These are phyloP conservation scores for Clonostachys rhizophaga DNA, from an alignment of 2,329 filamentous ascomycete species.

Conservation along the genomic window DNA sequence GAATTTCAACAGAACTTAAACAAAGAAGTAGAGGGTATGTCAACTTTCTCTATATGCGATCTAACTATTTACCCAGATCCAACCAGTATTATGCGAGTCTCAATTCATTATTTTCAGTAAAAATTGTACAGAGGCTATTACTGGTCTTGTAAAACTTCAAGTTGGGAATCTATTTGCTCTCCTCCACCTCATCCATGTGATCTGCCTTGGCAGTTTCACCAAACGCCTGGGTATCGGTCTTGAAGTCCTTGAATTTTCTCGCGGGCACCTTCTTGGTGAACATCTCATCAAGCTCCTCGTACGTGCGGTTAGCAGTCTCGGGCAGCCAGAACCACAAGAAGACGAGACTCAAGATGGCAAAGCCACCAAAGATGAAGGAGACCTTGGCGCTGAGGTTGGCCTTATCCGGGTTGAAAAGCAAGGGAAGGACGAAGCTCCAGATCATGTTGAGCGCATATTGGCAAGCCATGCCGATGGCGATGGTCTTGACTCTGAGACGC, in stretches of 20 bases:
- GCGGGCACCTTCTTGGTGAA: constrained; percentile 22
- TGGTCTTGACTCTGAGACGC: constrained; percentile 27
- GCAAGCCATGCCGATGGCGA: constrained; percentile 28
- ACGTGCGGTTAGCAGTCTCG: constrained; percentile 25
- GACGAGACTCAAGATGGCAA: constrained; percentile 15
- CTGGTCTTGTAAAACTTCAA: too few relatives aligned
- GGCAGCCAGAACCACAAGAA: constrained; percentile 23
- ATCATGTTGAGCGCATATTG: constrained; percentile 28
- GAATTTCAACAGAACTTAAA: too few relatives aligned
- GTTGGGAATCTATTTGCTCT: too few relatives aligned
- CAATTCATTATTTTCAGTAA: too few relatives aligned
- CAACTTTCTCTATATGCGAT: too few relatives aligned
- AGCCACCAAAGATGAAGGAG: constrained; percentile 29
- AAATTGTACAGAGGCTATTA: too few relatives aligned
- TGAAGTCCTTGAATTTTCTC: constrained; percentile 7
- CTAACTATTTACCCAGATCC: too few relatives aligned
- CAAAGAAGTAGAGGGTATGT: too few relatives aligned
- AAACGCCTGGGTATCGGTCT: too few relatives aligned
- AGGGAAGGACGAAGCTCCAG: constrained; percentile 34
- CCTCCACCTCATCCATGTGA: too few relatives aligned
- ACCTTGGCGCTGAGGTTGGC: constrained; percentile 30
- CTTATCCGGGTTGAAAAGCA: constrained; percentile 33
- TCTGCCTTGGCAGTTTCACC: too few relatives aligned
- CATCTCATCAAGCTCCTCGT: constrained; percentile 27
- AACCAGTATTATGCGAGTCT: too few relatives aligned